A percentile compares a stretch with the other conserved stretches of the same genome.
Conservation (phyloP, 805 yeast species). For the Metschnikowia picachoensis region DNA sequence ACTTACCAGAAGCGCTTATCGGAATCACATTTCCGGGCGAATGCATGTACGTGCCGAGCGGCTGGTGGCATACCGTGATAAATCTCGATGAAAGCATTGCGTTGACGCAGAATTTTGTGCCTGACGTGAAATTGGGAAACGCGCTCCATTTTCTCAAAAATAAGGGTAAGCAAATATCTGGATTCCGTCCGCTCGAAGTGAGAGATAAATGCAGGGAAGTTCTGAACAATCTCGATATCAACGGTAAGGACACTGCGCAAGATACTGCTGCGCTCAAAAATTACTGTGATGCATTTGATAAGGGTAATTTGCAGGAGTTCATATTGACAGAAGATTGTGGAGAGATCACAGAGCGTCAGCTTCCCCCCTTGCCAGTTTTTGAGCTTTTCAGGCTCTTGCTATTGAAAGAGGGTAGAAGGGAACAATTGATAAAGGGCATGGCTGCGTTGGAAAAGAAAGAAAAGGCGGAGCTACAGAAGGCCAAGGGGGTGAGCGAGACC, state of each 20-base stretch:
- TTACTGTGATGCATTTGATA: slow-evolving; percentile 27
- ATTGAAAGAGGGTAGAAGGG: slow-evolving; percentile 32
- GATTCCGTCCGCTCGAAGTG: slow-evolving; percentile 62
- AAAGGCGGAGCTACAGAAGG: slow-evolving; percentile 22
- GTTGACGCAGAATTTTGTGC: slow-evolving; percentile 85
- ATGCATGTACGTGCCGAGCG: slow-evolving; percentile 86
- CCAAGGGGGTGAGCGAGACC: slow-evolving; percentile 41
- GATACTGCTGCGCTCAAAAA: slow-evolving; percentile 20
- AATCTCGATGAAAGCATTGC: slow-evolving; percentile 82
- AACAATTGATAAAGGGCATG: slow-evolving; percentile 31
- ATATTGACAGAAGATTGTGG: slow-evolving; percentile 63
- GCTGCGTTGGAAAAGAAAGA: slow-evolving; percentile 32
- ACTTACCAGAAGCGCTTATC: slow-evolving; percentile 50
- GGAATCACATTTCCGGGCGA: slow-evolving; percentile 81
- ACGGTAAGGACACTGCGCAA: slow-evolving; percentile 8
- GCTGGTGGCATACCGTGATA: slow-evolving; percentile 97
- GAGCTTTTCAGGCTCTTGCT: slow-evolving; percentile 57
- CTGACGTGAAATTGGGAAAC: slow-evolving; percentile 53
- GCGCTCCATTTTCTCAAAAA: slow-evolving; percentile 66
- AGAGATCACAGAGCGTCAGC: slow-evolving; percentile 34
- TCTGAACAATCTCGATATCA: slow-evolving; percentile 9
- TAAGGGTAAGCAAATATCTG: slow-evolving; percentile 71
- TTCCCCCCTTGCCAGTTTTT: slow-evolving; percentile 53
- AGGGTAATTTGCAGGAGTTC: slow-evolving; percentile 17
- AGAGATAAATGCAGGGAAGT: slow-evolving; percentile 29